A percentile compares a stretch with the other conserved stretches of the same genome.
These are phyloP conservation scores for Ambrosia hybrid DNA, from an alignment of 140 eudicot genomes.

Conservation along the genomic window DNA sequence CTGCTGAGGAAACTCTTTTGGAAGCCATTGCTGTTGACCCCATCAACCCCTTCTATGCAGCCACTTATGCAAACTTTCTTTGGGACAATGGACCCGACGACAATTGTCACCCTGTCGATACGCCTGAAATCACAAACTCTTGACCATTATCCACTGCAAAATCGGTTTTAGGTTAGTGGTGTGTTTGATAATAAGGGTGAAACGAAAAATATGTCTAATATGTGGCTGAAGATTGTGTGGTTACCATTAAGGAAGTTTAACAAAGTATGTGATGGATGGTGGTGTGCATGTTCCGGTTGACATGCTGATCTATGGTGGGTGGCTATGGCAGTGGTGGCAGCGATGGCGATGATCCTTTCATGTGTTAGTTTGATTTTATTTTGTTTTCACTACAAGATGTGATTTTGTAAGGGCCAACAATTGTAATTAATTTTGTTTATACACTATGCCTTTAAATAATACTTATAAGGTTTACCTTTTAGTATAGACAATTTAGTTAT, in stretches of 20 bases:
- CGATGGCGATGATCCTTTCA: background rate
- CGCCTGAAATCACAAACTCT: conserved; percentile 31
- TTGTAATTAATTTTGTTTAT: conserved; percentile 33
- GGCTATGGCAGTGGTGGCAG: background rate
- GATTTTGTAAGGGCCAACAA: conserved; percentile 29
- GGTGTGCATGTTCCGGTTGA: background rate
- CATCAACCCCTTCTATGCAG: conserved; percentile 63
- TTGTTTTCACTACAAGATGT: conserved; percentile 25
- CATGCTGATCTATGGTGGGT: background rate
- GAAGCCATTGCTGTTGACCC: conserved; percentile 86
- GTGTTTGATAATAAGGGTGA: background rate
- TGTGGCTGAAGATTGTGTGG: conserved; percentile 3
- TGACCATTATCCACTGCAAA: conserved; percentile 27
- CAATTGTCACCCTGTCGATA: conserved; percentile 68
- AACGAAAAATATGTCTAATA: background rate
- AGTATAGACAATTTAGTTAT: too few relatives aligned
- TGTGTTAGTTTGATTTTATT: conserved; percentile 20
- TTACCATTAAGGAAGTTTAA: conserved; percentile 4
- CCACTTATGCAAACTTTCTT: conserved; percentile 80
- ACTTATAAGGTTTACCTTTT: too few relatives aligned
- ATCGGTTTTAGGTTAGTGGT: conserved; percentile 22
- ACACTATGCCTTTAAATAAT: background rate
- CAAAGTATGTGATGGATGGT: conserved; percentile 7
- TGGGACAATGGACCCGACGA: conserved; percentile 92
- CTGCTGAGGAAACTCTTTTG: conserved; percentile 74